A percentile compares a stretch with the other conserved stretches of the same genome.
Conservation (phyloP, 2,329 filamentous ascomycete species). For the Diplodia sapinea region DNA sequence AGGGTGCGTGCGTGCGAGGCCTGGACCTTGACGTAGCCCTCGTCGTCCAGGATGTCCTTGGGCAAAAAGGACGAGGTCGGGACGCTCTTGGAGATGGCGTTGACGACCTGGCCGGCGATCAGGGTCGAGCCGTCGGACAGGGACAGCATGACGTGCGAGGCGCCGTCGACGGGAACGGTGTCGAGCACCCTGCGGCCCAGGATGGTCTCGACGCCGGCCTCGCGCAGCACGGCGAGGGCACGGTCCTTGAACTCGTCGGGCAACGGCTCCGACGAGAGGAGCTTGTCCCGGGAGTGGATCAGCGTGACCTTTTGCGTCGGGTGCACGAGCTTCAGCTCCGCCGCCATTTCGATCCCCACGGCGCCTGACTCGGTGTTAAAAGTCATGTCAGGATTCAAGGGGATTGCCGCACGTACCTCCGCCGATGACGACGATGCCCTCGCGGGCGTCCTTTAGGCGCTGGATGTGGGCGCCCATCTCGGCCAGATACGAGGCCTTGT, state of each 20-base stretch:
- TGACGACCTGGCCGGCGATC: slow-evolving; percentile 68
- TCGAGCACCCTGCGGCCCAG: slow-evolving; percentile 63
- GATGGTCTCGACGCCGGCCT: slow-evolving; percentile 69
- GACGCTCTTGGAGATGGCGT: slow-evolving; percentile 68
- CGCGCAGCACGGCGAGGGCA: slow-evolving; percentile 63
- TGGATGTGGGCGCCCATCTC: slow-evolving; percentile 66
- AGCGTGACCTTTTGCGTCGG: slow-evolving; percentile 71
- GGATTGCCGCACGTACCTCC: slow-evolving; percentile 55
- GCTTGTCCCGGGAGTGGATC: slow-evolving; percentile 71
- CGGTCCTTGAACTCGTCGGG: slow-evolving; percentile 71
- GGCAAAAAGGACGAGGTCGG: slow-evolving; percentile 71
- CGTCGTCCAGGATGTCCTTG: slow-evolving; percentile 60
- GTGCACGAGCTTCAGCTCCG: slow-evolving; percentile 72
- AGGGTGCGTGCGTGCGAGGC: slow-evolving; percentile 51
- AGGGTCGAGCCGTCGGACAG: slow-evolving; percentile 55
- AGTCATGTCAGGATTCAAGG: too few species aligned
- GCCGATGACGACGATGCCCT: slow-evolving; percentile 70
- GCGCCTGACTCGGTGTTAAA: slow-evolving; percentile 57
- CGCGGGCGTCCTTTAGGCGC: not conserved
- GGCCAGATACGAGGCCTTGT: slow-evolving; percentile 64
- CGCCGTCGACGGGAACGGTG: slow-evolving; percentile 41
- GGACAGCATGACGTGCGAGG: slow-evolving; percentile 41
- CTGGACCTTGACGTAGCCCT: slow-evolving; percentile 70
- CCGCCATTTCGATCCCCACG: slow-evolving; percentile 82
- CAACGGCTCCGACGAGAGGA: slow-evolving; percentile 75